Conservation (phyloP, 371 early-diverging fungal genomes). For the Ordospora pajunii region DNA sequence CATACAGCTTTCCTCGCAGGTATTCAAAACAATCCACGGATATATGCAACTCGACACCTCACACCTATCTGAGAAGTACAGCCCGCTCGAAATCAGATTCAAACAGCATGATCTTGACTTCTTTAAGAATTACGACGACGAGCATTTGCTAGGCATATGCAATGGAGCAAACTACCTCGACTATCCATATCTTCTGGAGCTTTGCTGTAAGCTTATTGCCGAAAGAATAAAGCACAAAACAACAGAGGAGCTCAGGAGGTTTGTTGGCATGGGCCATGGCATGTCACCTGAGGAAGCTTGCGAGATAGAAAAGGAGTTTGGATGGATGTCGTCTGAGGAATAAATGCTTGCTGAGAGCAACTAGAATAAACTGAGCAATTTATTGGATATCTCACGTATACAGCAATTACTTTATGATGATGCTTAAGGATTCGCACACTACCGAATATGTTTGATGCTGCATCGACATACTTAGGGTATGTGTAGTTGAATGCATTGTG, state of each 20-base stretch:
- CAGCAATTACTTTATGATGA: no score
- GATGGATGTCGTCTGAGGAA: slow-evolving; percentile 46
- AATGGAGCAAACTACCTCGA: slow-evolving; percentile 56
- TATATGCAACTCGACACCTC: slow-evolving; percentile 30
- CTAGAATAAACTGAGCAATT: no score
- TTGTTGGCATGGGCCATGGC: slow-evolving; percentile 17
- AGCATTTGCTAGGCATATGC: slow-evolving; percentile 38
- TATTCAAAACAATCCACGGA: not conserved
- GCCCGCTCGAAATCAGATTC: slow-evolving; percentile 37
- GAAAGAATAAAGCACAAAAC: slow-evolving; percentile 38
- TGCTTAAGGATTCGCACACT: no score
- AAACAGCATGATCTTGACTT: slow-evolving; percentile 19
- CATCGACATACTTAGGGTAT: no score
- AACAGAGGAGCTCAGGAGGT: slow-evolving; percentile 36
- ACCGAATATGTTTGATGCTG: no score
- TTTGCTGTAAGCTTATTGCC: slow-evolving; percentile 56
- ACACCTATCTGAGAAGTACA: slow-evolving; percentile 9
- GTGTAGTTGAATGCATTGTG: no score
- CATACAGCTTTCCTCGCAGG: not conserved
- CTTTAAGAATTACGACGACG: slow-evolving; percentile 32
- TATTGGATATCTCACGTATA: no score
- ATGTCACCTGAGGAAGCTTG: slow-evolving; percentile 16
- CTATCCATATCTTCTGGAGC: slow-evolving; percentile 53
- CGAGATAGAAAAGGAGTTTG: slow-evolving; percentile 41
- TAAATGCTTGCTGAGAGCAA: not conserved